phyloP scores from a whole-genome alignment of 2,329 filamentous ascomycete species.

The Tolypocladium nubicola region DNA sequence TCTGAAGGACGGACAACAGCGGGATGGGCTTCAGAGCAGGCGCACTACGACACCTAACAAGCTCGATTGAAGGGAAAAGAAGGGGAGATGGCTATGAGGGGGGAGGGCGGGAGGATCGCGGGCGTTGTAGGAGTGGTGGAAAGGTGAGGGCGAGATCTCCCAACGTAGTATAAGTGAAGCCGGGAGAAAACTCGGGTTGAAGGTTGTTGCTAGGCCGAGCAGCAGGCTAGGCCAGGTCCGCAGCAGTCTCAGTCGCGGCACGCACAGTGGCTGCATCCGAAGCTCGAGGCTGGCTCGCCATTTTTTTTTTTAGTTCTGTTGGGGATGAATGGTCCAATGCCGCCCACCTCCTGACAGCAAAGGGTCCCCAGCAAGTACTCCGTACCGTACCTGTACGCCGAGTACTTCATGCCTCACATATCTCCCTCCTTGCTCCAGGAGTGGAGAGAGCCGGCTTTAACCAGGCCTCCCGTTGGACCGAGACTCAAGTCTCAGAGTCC shows the following conservation, averaged over 20 bases:
- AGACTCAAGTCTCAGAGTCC: not conserved
- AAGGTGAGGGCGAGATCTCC: conserved; percentile 11
- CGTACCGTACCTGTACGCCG: not conserved
- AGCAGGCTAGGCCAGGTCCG: not conserved
- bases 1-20: not conserved
- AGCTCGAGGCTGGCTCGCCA: conserved; percentile 7
- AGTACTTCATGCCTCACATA: not conserved
- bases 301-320: conserved; percentile 28
- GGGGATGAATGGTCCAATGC: conserved; percentile 27
- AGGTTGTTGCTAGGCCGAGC: conserved; percentile 7
- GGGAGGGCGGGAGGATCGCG: not conserved
- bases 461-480: not conserved
- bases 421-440: not conserved
- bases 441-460: not conserved
- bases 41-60: conserved; percentile 1
- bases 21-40: conserved; percentile 3
- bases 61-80: not conserved
- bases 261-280: conserved; percentile 7
- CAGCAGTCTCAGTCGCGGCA: conserved; percentile 11
- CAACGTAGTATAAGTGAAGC: conserved; percentile 20
- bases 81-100: conserved; percentile 1
- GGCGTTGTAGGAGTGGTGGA: not conserved
- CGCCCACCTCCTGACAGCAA: not conserved
- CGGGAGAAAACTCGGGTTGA: conserved; percentile 13
- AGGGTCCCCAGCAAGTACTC: not conserved